Conservation (phyloP, 176 grass and related monocot species). For the Lolium perenne region DNA sequence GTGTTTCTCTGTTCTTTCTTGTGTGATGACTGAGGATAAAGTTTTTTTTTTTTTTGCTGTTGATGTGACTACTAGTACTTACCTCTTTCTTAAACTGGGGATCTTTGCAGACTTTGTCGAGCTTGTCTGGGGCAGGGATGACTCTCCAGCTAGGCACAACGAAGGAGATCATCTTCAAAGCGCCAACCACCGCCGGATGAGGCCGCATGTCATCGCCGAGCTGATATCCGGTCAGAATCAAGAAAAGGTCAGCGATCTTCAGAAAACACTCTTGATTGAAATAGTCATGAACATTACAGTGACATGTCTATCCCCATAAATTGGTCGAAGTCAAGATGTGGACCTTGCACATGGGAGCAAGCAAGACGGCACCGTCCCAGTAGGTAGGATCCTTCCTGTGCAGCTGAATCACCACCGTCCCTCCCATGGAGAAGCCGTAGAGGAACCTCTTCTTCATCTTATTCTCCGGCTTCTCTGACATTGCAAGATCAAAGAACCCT, state of each 20-base stretch:
- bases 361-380: conserved; percentile 64
- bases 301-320: not conserved
- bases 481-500: not conserved
- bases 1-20: not conserved
- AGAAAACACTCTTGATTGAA: not conserved
- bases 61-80: conserved; percentile 39
- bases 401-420: conserved; percentile 47
- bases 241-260: conserved; percentile 9
- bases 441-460: conserved; percentile 66
- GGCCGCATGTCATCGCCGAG: conserved; percentile 65
- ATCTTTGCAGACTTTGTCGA: conserved; percentile 66
- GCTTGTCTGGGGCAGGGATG: conserved; percentile 60
- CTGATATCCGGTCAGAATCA: conserved; percentile 34
- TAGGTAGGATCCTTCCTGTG: conserved; percentile 54
- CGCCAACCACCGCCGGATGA: conserved; percentile 48
- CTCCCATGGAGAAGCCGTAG: conserved; percentile 69
- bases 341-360: conserved; percentile 69
- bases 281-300: not conserved
- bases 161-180: conserved; percentile 52
- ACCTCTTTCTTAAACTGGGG: conserved; percentile 65
- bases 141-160: conserved; percentile 68
- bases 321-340: not conserved
- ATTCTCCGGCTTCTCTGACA: conserved; percentile 58
- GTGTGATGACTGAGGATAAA: not conserved
- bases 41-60: not conserved